phyloP scores from a whole-genome alignment of 306 rosid genomes.

The Nissolia schottii region DNA sequence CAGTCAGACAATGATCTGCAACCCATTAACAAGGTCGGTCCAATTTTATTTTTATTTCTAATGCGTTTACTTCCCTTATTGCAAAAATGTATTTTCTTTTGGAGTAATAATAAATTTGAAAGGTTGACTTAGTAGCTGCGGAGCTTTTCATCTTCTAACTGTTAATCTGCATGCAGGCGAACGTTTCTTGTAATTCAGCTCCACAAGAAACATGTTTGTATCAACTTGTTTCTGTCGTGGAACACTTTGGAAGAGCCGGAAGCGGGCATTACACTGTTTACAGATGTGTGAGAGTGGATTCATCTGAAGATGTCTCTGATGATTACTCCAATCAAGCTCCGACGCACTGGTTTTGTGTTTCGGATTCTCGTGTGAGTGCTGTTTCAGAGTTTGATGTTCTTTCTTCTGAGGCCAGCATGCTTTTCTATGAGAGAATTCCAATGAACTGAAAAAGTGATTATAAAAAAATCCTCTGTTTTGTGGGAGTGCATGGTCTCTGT shows the following conservation, averaged over 20 bases:
- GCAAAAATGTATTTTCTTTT: conserved; percentile 2
- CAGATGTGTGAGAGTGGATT: conserved; percentile 46
- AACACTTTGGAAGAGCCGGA: conserved; percentile 80
- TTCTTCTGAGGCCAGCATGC: conserved; percentile 84
- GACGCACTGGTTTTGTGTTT: conserved; percentile 64
- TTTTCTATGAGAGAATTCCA: conserved; percentile 73
- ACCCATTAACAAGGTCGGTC: conserved; percentile 43
- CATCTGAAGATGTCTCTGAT: conserved; percentile 20
- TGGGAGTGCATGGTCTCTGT: conserved; percentile 1
- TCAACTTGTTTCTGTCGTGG: conserved; percentile 75
- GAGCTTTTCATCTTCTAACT: neutral
- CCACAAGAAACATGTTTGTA: conserved; percentile 49
- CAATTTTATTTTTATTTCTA: neutral
- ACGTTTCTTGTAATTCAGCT: conserved; percentile 21
- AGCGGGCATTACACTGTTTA: conserved; percentile 94
- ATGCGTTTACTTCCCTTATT: conserved; percentile 9
- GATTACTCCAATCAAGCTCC: conserved; percentile 24
- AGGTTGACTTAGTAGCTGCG: neutral
- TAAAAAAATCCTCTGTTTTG: neutral
- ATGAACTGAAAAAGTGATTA: conserved; percentile 18
- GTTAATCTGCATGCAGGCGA: conserved; percentile 40
- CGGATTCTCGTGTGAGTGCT: conserved; percentile 71
- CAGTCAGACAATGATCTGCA: conserved; percentile 24
- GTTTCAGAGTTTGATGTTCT: conserved; percentile 70
- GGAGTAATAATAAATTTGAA: neutral